Evolutionary conservation across 305 asterid species (phyloP), one percentile per base, ranked within the genome.

Genomic region (Andrographis paniculata): DNA sequence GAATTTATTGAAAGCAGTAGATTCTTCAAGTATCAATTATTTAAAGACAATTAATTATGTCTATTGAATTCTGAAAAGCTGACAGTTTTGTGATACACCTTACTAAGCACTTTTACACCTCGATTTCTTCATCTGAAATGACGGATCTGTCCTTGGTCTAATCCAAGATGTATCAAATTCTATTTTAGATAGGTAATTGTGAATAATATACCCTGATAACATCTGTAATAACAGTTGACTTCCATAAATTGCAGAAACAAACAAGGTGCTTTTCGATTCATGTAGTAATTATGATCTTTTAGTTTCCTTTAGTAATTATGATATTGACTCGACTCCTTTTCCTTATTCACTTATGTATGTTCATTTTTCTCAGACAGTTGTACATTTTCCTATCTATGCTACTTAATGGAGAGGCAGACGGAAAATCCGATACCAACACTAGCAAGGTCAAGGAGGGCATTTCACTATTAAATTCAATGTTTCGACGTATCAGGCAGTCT

Each of bases 351-450:
- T 61, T 20, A 55, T 62, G 22, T 50, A 18, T 18, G 10, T 48
- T 6, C 54, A 37, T 58, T 61, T 65, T 35, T 65, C 67, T 58
- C 82, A 89, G 98, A 94, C 80, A 85, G 55, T 61, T 84, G 68
- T 58, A 80, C 62, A 50, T 78, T 45, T 79, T 92, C 73, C 80
- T 92, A 55, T 84, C 99, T 45, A 79, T 79, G 99, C 79, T 92
- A 74, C 71, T 82, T 71, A 82, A 73, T 50, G 92, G 77, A 52
- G 87, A 81, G 53, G 91, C 72, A 61, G 95, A 81, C 40, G 77
- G 82, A 17, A 84, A 84, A 68, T 64, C 86, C 54, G 87, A 79
- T 62, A 65, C 48, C 66, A 60, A 48, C 65, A 50, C 48, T 55
- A 75, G 65, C 78, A 88, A 69, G 73, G 87, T 84, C 59, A 79